Evolutionary conservation across 169 alveolate species (phyloP).

Genomic region (Eimeria zaria): DNA sequence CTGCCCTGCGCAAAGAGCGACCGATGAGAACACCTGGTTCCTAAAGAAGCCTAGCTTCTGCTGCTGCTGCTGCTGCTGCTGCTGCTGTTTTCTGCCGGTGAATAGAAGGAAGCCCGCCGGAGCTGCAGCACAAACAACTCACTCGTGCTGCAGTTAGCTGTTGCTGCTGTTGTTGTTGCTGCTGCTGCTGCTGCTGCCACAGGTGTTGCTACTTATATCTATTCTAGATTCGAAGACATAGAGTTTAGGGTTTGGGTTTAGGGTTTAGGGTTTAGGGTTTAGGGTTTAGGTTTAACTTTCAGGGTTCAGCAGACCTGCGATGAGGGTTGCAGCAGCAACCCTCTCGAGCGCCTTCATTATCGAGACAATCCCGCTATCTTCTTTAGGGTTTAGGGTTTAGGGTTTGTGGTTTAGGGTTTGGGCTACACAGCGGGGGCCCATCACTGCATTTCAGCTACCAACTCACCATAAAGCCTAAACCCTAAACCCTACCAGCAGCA

Average conservation of each 20-base stretch:
- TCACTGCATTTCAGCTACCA: neutral
- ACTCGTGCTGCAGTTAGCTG: neutral
- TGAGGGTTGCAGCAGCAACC: conserved; percentile 22
- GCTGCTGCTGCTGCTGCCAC: conserved; percentile 7
- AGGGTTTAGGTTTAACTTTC: neutral
- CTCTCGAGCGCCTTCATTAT: conserved; percentile 5
- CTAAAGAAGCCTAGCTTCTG: neutral
- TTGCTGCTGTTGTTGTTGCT: neutral
- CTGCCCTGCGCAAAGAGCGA: conserved; percentile 40
- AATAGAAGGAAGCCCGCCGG: neutral
- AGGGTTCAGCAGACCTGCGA: neutral
- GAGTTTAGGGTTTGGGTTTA: neutral
- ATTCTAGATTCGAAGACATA: neutral
- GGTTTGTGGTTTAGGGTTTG: neutral
- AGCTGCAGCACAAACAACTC: conserved; percentile 7
- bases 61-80: conserved; percentile 19
- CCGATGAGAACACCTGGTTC: neutral
- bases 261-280: neutral
- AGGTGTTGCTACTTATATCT: neutral
- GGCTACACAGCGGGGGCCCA: neutral
- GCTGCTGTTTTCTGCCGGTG: neutral
- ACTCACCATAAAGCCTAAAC: too few species aligned
- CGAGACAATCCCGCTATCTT: neutral
- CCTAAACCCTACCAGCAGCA: too few species aligned
- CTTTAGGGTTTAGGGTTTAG: neutral